phyloP scores from a whole-genome alignment of 2,329 filamentous ascomycete genomes.

The Colletotrichum cordylinicola region DNA sequence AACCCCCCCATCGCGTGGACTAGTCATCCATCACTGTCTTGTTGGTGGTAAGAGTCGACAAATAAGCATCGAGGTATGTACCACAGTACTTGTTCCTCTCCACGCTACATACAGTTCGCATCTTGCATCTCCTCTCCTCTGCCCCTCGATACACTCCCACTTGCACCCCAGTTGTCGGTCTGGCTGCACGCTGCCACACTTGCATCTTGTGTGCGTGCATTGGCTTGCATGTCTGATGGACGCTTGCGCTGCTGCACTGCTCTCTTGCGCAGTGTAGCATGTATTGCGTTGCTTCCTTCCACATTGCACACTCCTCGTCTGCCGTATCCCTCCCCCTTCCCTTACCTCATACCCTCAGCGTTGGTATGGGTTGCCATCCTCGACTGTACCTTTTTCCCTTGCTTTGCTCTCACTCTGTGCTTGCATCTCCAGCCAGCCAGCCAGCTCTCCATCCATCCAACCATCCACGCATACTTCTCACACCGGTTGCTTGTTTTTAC shows the following conservation, averaged over 20 bases:
- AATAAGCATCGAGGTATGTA: conserved; percentile 15
- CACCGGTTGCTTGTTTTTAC: not conserved
- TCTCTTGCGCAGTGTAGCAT: not conserved
- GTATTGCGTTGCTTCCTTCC: conserved; percentile 4
- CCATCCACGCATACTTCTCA: not conserved
- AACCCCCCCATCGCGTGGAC: not conserved
- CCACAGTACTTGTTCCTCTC: not conserved
- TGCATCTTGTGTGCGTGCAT: conserved; percentile 18
- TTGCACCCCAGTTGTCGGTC: conserved; percentile 18
- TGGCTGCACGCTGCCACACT: conserved; percentile 21
- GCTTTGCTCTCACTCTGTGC: not conserved
- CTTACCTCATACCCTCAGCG: not conserved
- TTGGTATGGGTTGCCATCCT: not conserved
- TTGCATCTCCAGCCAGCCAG: not conserved
- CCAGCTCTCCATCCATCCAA: not conserved
- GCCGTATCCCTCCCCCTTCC: not conserved
- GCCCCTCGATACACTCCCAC: not conserved
- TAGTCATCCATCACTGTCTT: not conserved
- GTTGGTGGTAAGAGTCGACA: not conserved
- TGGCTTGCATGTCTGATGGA: conserved; percentile 21
- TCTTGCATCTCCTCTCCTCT: not conserved
- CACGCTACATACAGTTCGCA: not conserved
- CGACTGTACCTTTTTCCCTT: not conserved
- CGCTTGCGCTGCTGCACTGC: conserved; percentile 7
- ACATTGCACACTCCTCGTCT: not conserved